phyloP scores from a whole-genome alignment of 495 filamentous ascomycete genomes.

The Aspergillus incahuasiensis region DNA sequence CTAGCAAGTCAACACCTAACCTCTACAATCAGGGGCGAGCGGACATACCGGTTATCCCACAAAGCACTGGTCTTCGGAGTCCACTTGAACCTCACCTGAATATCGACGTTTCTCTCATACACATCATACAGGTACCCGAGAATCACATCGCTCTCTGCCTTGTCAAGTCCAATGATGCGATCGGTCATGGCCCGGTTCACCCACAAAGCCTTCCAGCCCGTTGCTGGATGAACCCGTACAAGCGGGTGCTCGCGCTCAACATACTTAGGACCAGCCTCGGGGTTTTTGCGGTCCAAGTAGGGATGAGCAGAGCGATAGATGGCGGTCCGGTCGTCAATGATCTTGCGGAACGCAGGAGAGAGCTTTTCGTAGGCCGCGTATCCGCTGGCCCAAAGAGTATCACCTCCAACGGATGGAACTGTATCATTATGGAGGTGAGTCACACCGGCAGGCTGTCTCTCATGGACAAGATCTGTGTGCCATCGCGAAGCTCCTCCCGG shows the following conservation, averaged over 20 bases:
- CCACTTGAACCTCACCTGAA: constrained; percentile 65
- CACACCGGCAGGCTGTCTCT: constrained; percentile 64
- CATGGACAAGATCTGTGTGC: constrained; percentile 69
- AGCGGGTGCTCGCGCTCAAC: constrained; percentile 64
- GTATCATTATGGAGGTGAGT: constrained; percentile 66
- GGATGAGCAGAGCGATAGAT: constrained; percentile 63
- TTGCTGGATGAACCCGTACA: constrained; percentile 66
- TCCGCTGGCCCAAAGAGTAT: constrained; percentile 68
- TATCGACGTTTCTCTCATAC: constrained; percentile 62
- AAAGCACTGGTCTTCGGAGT: constrained; percentile 55
- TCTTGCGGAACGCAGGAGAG: constrained; percentile 61
- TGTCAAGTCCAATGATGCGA: constrained; percentile 60
- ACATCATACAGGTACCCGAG: constrained; percentile 62
- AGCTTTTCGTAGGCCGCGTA: constrained; percentile 70
- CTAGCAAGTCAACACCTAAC: constrained; percentile 29
- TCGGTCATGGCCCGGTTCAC: constrained; percentile 64
- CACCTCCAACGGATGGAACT: constrained; percentile 59
- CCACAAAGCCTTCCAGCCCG: constrained; percentile 67
- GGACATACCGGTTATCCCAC: constrained; percentile 58
- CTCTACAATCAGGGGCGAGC: background rate
- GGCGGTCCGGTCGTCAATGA: constrained; percentile 64
- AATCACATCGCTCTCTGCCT: constrained; percentile 63
- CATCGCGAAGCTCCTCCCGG: constrained; percentile 62
- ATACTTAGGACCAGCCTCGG: constrained; percentile 55
- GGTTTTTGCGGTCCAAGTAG: constrained; percentile 61